Percentiles rank a stretch among this genome's conserved stretches.
Conservation (phyloP, 1,284 basidiomycete species). For the Hypsizygus ulmarius region DNA sequence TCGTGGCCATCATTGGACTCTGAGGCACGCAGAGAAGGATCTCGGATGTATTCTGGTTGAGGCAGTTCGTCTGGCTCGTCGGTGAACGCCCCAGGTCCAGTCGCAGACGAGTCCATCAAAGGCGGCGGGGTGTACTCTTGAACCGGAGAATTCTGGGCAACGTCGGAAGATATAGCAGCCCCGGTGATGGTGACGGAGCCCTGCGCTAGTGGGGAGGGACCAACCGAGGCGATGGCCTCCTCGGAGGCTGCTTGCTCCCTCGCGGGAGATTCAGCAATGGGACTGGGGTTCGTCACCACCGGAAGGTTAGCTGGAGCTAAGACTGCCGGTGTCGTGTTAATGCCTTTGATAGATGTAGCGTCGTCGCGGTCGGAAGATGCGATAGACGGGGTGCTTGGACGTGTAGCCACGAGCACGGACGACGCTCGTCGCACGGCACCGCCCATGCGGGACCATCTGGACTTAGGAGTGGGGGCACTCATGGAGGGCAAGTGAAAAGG, state of each 20-base stretch:
- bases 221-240: constrained; percentile 18
- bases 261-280: constrained; percentile 55
- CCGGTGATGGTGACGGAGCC: constrained; percentile 4
- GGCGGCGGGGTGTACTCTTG: constrained; percentile 37
- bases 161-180: constrained; percentile 1
- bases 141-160: constrained; percentile 18
- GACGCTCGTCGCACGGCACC: constrained; percentile 51
- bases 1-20: constrained; percentile 12
- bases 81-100: constrained; percentile 43
- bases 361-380: constrained; percentile 27
- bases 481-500: constrained; percentile 20
- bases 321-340: constrained; percentile 14
- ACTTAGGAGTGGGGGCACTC: constrained; percentile 29
- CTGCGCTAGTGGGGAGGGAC: constrained; percentile 32
- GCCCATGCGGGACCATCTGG: constrained; percentile 40
- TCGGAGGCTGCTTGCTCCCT: constrained; percentile 42
- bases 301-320: constrained; percentile 25
- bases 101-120: constrained; percentile 32
- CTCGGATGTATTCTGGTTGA: constrained; percentile 25
- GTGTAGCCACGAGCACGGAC: constrained; percentile 39
- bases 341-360: constrained; percentile 24
- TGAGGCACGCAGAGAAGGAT: constrained; percentile 27
- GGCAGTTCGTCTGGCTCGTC: constrained; percentile 40
- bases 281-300: constrained; percentile 31
- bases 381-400: constrained; percentile 32